Evolutionary conservation across 176 grass and related monocot species (phyloP), one percentile per base, ranked within the genome.

Genomic region (Ananas comosus): DNA sequence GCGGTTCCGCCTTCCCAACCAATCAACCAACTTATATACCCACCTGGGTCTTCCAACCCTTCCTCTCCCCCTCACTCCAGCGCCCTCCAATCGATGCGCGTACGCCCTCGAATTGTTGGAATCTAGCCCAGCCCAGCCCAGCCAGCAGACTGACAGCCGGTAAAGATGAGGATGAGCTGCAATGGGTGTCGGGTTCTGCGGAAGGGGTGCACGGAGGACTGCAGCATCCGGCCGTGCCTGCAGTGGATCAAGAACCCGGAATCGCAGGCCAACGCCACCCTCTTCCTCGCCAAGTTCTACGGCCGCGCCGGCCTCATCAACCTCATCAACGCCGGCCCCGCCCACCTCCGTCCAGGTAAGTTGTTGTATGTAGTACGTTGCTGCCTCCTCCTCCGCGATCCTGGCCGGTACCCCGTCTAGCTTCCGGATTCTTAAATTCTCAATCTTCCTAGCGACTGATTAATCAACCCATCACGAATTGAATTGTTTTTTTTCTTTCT

Each of bases 211-310:
- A 49, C 76, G 72, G 82, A 89, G 13, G 74, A 63, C 0, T 89
- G 87, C 87, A 89, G 82, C 69, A 85, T 89, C 64, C 82, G 82
- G 0, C 87, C 82, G 7, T 89, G 82, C 79, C 82, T 85, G 69
- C 76, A 85, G 79, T 85, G 87, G 87, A 89, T 89, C 71, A 79
- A 72, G 79, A 79, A 49, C 68, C 67, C 82, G 11, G 79, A 85
- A 14, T 75, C 86, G 61, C 86, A 88, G 75, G 86, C 86, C 49
- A 89, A 89, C 76, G 87, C 87, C 57, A 85, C 87, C 59, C 82
- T 89, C 48, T 89, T 89, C 82, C 87, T 89, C 10, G 87, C 87
- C 72, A 89, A 89, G 87, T 89, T 89, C 79, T 89, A 89, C 79
- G 87, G 87, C 79, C 87, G 87, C 27, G 87, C 82, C 47, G 87